Evolutionary conservation across 306 rosid genomes (phyloP).

Genomic region (Abrus precatorius): DNA sequence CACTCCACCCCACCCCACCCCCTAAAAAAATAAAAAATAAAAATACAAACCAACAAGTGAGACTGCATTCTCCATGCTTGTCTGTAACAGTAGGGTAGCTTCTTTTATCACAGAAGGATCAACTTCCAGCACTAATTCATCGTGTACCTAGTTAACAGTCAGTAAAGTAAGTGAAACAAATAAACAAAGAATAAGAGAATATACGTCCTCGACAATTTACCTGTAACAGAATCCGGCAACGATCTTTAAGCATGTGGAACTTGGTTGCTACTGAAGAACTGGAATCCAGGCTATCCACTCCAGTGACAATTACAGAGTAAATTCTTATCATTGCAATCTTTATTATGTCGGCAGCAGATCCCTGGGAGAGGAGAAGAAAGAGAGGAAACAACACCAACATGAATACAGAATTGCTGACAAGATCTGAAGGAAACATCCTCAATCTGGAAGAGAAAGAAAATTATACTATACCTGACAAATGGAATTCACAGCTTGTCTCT

Average conservation of each 20-base stretch:
- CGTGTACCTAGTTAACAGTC: constrained; percentile 79
- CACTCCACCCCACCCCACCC: neutral
- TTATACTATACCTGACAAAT: constrained; percentile 84
- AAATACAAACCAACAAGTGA: constrained; percentile 78
- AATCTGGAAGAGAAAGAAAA: constrained; percentile 7
- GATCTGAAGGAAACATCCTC: constrained; percentile 20
- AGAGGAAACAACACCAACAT: constrained; percentile 44
- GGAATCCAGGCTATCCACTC: constrained; percentile 55
- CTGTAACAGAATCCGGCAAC: constrained; percentile 87
- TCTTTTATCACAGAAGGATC: constrained; percentile 79
- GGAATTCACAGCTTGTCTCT: constrained; percentile 98
- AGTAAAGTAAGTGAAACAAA: constrained; percentile 29
- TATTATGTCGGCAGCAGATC: constrained; percentile 96
- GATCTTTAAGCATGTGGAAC: constrained; percentile 66
- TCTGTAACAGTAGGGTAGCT: constrained; percentile 78
- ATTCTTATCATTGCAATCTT: constrained; percentile 88
- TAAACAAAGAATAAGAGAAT: constrained; percentile 15
- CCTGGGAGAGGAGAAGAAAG: constrained; percentile 56
- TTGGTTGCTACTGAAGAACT: constrained; percentile 56
- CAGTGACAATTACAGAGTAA: constrained; percentile 63
- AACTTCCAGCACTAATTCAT: constrained; percentile 93
- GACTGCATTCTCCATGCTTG: constrained; percentile 93
- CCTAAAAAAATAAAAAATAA: constrained; percentile 16
- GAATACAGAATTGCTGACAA: constrained; percentile 5
- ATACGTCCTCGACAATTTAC: constrained; percentile 55